A percentile compares a stretch with the other conserved stretches of the same genome.
phyloP scores from a whole-genome alignment of 2,329 filamentous ascomycete genomes.

The Macrophomina tecta region DNA sequence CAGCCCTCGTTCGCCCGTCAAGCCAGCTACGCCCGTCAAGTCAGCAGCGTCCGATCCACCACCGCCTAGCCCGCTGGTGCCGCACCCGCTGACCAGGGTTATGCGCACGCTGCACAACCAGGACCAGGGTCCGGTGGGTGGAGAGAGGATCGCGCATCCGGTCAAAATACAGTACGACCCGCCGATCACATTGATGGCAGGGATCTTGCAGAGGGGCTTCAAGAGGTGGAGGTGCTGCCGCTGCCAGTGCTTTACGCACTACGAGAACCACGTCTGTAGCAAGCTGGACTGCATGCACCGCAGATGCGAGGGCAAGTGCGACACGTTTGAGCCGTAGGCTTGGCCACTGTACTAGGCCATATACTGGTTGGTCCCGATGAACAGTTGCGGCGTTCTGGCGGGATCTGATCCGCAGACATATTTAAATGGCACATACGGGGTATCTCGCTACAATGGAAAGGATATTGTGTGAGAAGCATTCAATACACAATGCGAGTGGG shows the following conservation, averaged over 20 bases:
- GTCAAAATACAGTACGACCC: neutral
- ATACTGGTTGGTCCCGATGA: neutral
- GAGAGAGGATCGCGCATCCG: slow-evolving; percentile 6
- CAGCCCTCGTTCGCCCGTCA: neutral
- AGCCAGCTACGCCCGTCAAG: neutral
- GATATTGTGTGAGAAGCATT: too few relatives aligned
- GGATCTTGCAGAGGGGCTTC: neutral
- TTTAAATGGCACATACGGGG: too few relatives aligned
- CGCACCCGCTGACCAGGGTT: neutral
- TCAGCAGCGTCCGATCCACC: neutral
- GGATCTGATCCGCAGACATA: too few relatives aligned
- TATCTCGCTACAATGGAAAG: too few relatives aligned
- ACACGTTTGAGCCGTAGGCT: neutral
- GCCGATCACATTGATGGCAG: neutral
- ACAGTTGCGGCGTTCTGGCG: too few relatives aligned
- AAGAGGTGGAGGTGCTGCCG: slow-evolving; percentile 27
- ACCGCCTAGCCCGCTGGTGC: neutral
- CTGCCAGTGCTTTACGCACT: slow-evolving; percentile 27
- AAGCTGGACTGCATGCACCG: slow-evolving; percentile 25
- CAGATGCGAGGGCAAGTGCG: slow-evolving; percentile 20
- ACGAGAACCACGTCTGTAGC: slow-evolving; percentile 26
- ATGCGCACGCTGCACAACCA: neutral
- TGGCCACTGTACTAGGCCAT: too few relatives aligned
- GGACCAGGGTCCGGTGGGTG: neutral
- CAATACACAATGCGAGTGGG: neutral